Evolutionary conservation across 1,139 yeast species (phyloP).

Genomic region (Pneumocystis canis): DNA sequence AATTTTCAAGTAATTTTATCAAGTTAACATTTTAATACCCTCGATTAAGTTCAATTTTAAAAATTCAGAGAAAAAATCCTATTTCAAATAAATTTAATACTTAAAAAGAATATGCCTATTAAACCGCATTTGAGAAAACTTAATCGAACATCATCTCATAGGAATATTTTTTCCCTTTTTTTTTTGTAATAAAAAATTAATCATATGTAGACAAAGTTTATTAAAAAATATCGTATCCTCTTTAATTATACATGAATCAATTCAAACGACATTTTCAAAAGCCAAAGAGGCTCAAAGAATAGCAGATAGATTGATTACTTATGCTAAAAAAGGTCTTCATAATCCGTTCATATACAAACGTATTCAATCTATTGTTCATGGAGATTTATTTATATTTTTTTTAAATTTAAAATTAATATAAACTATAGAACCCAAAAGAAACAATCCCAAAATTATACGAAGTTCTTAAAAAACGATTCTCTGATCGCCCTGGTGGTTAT

Average conservation of each 20-base stretch:
- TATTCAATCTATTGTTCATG: slow-evolving; percentile 1
- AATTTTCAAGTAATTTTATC: background rate
- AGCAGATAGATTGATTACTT: slow-evolving; percentile 42
- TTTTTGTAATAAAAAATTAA: background rate
- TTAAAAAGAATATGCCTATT: background rate
- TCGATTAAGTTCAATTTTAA: too few species aligned
- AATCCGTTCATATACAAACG: background rate
- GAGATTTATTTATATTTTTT: background rate
- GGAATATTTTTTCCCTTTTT: background rate
- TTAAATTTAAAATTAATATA: background rate
- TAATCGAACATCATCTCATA: background rate
- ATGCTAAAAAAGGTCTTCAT: slow-evolving; percentile 26
- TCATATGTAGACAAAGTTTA: slow-evolving; percentile 36
- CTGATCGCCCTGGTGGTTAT: slow-evolving; percentile 58
- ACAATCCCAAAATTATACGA: slow-evolving; percentile 47
- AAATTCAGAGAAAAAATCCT: background rate
- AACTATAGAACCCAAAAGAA: slow-evolving; percentile 8
- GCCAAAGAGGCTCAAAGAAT: slow-evolving; percentile 49
- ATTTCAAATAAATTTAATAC: background rate
- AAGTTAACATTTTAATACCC: background rate
- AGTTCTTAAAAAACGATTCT: slow-evolving; percentile 51
- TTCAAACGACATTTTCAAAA: slow-evolving; percentile 56
- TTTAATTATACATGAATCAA: slow-evolving; percentile 51
- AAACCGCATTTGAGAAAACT: background rate
- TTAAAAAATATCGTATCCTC: slow-evolving; percentile 51